Percentiles rank a stretch among this genome's conserved stretches.
These are phyloP conservation scores for Colletotrichum paranaense DNA, from an alignment of 2,329 filamentous ascomycete species.

Conservation along the genomic window DNA sequence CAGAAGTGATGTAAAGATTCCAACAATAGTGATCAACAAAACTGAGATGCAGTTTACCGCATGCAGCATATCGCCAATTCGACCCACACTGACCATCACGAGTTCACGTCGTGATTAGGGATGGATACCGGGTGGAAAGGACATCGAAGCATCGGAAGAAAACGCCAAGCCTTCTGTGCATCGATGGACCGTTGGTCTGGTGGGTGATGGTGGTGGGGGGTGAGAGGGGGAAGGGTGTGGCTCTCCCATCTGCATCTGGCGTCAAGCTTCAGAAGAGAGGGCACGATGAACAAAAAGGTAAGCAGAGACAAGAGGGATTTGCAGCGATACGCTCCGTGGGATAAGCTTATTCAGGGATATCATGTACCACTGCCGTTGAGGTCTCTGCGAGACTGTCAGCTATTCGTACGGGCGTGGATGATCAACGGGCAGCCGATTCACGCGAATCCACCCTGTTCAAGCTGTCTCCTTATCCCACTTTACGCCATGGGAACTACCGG, in stretches of 20 bases:
- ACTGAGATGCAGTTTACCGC: neutral
- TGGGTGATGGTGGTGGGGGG: neutral
- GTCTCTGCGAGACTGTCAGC: neutral
- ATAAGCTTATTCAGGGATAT: neutral
- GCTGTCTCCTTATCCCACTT: neutral
- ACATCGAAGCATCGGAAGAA: slow-evolving; percentile 6
- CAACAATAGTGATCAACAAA: too few relatives aligned
- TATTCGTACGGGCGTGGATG: neutral
- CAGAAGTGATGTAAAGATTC: neutral
- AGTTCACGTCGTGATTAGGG: neutral
- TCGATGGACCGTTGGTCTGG: neutral
- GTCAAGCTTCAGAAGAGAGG: neutral
- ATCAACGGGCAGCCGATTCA: neutral
- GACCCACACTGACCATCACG: neutral
- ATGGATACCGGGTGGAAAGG: neutral
- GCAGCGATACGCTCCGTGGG: neutral
- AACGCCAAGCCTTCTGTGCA: slow-evolving; percentile 25
- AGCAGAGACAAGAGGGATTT: neutral
- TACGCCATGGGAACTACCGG: neutral
- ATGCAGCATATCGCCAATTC: neutral
- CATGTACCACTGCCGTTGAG: neutral
- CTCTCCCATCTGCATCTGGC: neutral
- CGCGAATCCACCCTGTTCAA: neutral
- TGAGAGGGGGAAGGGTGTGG: neutral
- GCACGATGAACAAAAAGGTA: neutral